These are phyloP conservation scores for Euphorbia peplus DNA, from an alignment of 345 rosid genomes.

Conservation along the genomic window DNA sequence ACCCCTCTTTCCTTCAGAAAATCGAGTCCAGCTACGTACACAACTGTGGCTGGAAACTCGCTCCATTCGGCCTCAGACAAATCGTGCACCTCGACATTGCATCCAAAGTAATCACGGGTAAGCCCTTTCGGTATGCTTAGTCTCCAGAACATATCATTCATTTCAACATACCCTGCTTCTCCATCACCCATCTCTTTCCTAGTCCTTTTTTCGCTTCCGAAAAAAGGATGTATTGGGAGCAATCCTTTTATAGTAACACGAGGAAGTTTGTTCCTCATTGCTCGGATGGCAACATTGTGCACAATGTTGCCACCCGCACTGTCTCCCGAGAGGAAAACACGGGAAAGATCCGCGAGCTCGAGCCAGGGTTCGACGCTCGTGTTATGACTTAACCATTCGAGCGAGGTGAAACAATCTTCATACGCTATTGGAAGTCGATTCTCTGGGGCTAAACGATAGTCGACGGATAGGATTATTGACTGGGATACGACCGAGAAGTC, in stretches of 20 bases:
- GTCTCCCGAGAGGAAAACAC: conserved; percentile 54
- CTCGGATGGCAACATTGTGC: conserved; percentile 44
- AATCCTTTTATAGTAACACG: conserved; percentile 40
- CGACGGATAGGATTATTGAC: conserved; percentile 45
- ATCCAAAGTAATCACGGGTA: conserved; percentile 45
- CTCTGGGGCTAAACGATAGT: conserved; percentile 61
- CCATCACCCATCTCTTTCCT: conserved; percentile 34
- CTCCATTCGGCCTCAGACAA: conserved; percentile 39
- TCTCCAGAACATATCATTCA: conserved; percentile 60
- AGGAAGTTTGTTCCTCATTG: conserved; percentile 18
- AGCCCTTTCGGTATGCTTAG: conserved; percentile 50
- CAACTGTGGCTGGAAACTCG: conserved; percentile 40
- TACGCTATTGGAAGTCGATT: conserved; percentile 53
- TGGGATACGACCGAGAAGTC: conserved; percentile 38
- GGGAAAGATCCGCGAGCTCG: conserved; percentile 34
- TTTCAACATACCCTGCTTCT: conserved; percentile 24
- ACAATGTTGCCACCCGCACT: conserved; percentile 67
- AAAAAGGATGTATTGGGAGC: conserved; percentile 52
- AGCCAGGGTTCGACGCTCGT: conserved; percentile 49
- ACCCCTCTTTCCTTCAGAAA: conserved; percentile 63
- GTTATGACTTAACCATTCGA: conserved; percentile 40
- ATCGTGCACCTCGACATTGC: conserved; percentile 43
- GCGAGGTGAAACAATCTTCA: conserved; percentile 48
- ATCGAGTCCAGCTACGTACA: conserved; percentile 55
- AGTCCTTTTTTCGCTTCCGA: conserved; percentile 57